Base-by-base conservation (phyloP, 208 protist genomes). In the Wallacemonas sp. region DNA sequence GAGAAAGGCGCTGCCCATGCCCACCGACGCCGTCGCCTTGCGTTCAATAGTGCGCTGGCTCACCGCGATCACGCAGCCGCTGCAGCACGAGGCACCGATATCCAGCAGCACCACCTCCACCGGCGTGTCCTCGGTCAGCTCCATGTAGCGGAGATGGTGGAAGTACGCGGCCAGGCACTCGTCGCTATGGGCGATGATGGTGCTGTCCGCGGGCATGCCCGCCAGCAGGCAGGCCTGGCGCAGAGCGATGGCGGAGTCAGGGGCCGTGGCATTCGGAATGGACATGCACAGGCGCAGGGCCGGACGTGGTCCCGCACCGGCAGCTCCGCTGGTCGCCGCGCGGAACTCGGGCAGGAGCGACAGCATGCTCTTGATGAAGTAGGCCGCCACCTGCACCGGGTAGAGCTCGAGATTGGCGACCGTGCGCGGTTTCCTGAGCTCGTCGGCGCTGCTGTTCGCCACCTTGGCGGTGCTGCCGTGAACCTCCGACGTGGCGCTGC, bases 311-410 rank as follows among this genome's bases (percentile, higher is more conserved):
- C 65, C 63, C 10, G 72, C 76, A 28, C 41, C 25, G n/a, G 46
- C n/a, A 29, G 62, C 61, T 1, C 32, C 67, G 32, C 52, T 45
- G 31, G 32, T 29, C 7, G 50, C 33, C 12, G 18, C 29, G 33
- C n/a, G 23, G 20, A 57, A 41, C 12, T 74, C 78, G 16, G 68
- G 69, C 44, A 91, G 45, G 20, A 87, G 68, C 4, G 61, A 28
- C 20, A 89, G 70, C 32, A 91, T 79, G 32, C 79, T 73, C 70
- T 88, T 89, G 36, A 87, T 64, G 64, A 81, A 89, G 70, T 76
- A 84, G 45, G 72, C 82, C 1, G 72, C 76, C 52, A 80, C 79
- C 78, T 87, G 79, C 18, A 67, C 79, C 3, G 79, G 67, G 49
- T 79, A 67, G 38, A 71, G 63, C 44, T 67, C 57, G 16, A 44